Percentiles rank a stretch among this genome's conserved stretches.
phyloP scores from a whole-genome alignment of 2,329 filamentous ascomycete genomes.

The Stachybotrys echinatus region DNA sequence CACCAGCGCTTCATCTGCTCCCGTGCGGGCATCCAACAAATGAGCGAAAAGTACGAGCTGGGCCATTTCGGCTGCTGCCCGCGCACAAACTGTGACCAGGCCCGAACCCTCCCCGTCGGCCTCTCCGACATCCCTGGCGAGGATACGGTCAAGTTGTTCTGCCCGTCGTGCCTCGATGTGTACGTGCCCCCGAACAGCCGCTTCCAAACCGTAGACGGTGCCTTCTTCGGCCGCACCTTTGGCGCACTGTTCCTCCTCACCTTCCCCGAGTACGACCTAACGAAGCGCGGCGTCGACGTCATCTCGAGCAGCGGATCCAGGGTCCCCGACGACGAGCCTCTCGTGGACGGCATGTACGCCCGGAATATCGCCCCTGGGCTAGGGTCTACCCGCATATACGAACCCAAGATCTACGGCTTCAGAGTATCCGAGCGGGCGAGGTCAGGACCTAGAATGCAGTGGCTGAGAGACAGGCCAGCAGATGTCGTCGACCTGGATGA shows the following conservation, averaged over 20 bases:
- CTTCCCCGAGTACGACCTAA: conserved; percentile 91
- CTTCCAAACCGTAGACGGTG: conserved; percentile 95
- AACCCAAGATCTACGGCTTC: conserved; percentile 95
- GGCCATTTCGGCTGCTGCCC: conserved; percentile 95
- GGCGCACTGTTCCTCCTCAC: conserved; percentile 97
- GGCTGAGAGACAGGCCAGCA: conserved; percentile 79
- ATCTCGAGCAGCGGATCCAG: conserved; percentile 33
- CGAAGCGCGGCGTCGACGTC: conserved; percentile 61
- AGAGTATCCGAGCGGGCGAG: conserved; percentile 84
- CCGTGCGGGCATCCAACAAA: conserved; percentile 92
- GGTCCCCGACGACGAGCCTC: conserved; percentile 36
- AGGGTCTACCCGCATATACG: conserved; percentile 78
- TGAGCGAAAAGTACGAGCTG: conserved; percentile 98
- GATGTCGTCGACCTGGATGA: conserved; percentile 84
- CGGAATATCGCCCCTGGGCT: conserved; percentile 86
- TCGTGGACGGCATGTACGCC: conserved; percentile 81
- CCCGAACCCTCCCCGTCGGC: conserved; percentile 87
- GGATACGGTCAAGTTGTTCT: conserved; percentile 98
- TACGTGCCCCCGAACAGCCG: conserved; percentile 96
- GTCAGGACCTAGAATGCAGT: conserved; percentile 93
- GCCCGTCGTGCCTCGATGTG: conserved; percentile 91
- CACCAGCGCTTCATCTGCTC: conserved; percentile 99
- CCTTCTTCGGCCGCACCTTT: conserved; percentile 97
- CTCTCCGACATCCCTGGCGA: conserved; percentile 92
- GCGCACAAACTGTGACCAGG: conserved; percentile 86